Percentiles rank a stretch among this genome's conserved stretches.
phyloP scores from a whole-genome alignment of 129 eudicot genomes.

The Pittosporum tobira region DNA sequence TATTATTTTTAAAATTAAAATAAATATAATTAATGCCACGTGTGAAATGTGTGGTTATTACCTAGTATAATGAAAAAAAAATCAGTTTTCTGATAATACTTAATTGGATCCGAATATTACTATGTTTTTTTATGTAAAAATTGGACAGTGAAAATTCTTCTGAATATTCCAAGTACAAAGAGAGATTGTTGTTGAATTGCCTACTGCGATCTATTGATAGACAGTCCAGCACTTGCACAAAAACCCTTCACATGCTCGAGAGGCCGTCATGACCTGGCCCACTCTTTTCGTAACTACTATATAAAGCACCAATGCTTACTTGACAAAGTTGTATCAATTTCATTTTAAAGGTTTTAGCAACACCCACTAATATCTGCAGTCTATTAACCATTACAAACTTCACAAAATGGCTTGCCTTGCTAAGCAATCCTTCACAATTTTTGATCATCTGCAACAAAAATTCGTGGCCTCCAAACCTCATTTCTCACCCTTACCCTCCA shows the following conservation, averaged over 20 bases:
- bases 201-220: conserved; percentile 13
- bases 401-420: conserved; percentile 20
- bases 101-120: no score
- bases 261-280: conserved; percentile 10
- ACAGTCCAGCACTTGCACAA: conserved; percentile 11
- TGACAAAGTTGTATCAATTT: not conserved
- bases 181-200: not conserved
- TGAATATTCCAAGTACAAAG: conserved; percentile 1
- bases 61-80: no score
- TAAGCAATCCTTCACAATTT: conserved; percentile 10
- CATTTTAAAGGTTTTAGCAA: not conserved
- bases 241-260: conserved; percentile 17
- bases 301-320: not conserved
- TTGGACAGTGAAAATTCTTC: not conserved
- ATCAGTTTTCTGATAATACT: no score
- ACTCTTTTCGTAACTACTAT: not conserved
- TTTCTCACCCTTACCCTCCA: conserved; percentile 15
- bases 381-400: not conserved
- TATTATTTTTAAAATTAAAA: no score
- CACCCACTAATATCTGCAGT: not conserved
- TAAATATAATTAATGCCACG: no score
- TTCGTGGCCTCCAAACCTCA: conserved; percentile 13
- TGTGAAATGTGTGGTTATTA: no score
- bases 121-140: no score
- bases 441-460: not conserved